These are phyloP conservation scores for Bipolaris oryzae DNA, from an alignment of 2,329 filamentous ascomycete species.

Conservation along the genomic window DNA sequence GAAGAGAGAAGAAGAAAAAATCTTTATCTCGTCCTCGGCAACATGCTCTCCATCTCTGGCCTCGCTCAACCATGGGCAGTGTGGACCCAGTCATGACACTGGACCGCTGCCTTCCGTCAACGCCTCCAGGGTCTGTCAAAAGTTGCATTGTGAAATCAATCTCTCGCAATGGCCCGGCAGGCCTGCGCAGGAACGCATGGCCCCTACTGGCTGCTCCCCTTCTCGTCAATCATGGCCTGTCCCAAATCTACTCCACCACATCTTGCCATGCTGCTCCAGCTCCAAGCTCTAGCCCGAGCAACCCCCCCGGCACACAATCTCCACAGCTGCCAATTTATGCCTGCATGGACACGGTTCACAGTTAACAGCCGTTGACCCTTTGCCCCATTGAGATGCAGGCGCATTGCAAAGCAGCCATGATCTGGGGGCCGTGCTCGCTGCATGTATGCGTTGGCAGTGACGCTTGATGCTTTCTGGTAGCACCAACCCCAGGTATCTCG, in stretches of 20 bases:
- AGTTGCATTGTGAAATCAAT: constrained; percentile 6
- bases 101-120: constrained; percentile 14
- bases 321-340: constrained; percentile 44
- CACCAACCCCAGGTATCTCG: constrained; percentile 46
- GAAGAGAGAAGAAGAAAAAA: background rate
- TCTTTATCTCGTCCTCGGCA: background rate
- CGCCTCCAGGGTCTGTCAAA: constrained; percentile 11
- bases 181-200: constrained; percentile 30
- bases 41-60: background rate
- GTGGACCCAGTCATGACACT: constrained; percentile 16
- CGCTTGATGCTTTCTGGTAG: constrained; percentile 38
- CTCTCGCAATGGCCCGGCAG: constrained; percentile 10
- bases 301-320: constrained; percentile 27
- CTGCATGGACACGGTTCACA: constrained; percentile 37
- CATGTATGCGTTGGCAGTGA: constrained; percentile 34
- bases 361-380: constrained; percentile 48
- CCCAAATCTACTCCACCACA: constrained; percentile 19
- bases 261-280: constrained; percentile 26
- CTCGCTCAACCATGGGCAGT: constrained; percentile 1
- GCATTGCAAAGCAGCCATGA: constrained; percentile 35
- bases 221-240: constrained; percentile 33
- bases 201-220: constrained; percentile 22
- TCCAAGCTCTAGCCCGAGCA: constrained; percentile 26
- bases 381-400: constrained; percentile 40
- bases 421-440: constrained; percentile 48